Base-by-base conservation (phyloP, 139 green algal species). In the Monoraphidium neglectum region DNA sequence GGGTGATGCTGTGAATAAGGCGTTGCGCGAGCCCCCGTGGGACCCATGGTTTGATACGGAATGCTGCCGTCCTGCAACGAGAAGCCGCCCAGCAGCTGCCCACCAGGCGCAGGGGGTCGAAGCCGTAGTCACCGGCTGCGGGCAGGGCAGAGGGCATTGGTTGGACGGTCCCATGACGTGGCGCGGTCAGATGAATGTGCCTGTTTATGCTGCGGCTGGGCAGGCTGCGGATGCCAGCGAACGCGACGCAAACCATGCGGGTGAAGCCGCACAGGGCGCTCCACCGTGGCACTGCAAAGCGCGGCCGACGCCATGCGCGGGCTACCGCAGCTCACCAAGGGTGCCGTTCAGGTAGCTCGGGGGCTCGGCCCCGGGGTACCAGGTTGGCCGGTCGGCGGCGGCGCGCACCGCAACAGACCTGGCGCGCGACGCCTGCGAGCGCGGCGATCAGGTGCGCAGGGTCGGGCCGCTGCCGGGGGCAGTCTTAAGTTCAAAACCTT, bases 81-180 rank as follows among this genome's bases (percentile, higher is more conserved):
- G 43, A 51, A 8, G 43, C 8, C 43, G 43, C 43, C 12, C 8
- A 12, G 43, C 43, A 8, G 43, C 8, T 21, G 43, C 43, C 12
- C 43, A 51, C 43, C 76, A 94, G 82, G 59, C 78, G 80, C 62
- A 94, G 83, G 24, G 89, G 89, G 83, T 94, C 89, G 63, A 91
- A 92, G 71, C 87, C 86, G 65, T 78, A 77, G 77, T 82, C 78
- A 79, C 77, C 80, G 40, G 47, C 62, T 80, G 76, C 46, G 66
- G 33, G 65, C 32, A 13, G n/a, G n/a, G n/a, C n/a, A n/a, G n/a
- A n/a, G n/a, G n/a, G n/a, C n/a, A n/a, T n/a, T n/a, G n/a, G n/a
- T n/a, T n/a, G n/a, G n/a, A n/a, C n/a, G n/a, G n/a, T n/a, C n/a
- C n/a, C n/a, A 60, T 28, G 62, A 43, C 18, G 53, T 23, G 26